Evolutionary conservation across 257 asterid species (phyloP), one percentile per base, ranked within the genome.

Genomic region (Primulina huaijiensis): DNA sequence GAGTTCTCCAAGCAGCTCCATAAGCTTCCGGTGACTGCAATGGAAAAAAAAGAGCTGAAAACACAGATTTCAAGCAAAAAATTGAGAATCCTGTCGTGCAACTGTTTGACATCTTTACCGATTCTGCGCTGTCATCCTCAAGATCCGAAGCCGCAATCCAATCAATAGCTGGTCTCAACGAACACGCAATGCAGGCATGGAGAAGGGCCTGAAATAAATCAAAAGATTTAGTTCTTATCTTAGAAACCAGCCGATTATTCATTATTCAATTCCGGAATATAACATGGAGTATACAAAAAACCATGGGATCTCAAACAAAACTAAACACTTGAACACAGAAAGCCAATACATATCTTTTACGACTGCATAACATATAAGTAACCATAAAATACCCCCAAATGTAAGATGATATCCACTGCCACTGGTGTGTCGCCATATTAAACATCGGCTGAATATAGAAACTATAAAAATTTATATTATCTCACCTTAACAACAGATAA

Each of bases 121-220:
- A 74, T 81, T 70, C 52, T 8, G 89, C 90, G 34, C 85, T 87
- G 29, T 91, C 96, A 73, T 86, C 96, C 81, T 94, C 99, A 74
- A 91, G 98, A 81, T 94, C 99, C 68, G 99, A 89, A 78, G 99
- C 99, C 55, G 99, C 99, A 77, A 94, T 82, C 98, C 99, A 94
- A 62, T 94, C 98, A 74, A 94, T 88, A 68, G 81, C 79, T 34
- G 97, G 97, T 79, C 86, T 85, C 82, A 78, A 69, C 12, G 97
- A 91, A 80, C 99, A 85, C 3, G 95, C 85, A 75, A 89, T 80
- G 83, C 97, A 91, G 69, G 99, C 95, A 85, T 91, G 99, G 80
- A 91, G 72, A 73, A 94, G 97, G 70, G 99, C 97, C 99, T 94
- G 85, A 58, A 53, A 78, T 8, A 73, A 76, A 61, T 62, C 40